Conservation (phyloP, 352 stramenopile genomes). For the Phytophthora sp. region DNA sequence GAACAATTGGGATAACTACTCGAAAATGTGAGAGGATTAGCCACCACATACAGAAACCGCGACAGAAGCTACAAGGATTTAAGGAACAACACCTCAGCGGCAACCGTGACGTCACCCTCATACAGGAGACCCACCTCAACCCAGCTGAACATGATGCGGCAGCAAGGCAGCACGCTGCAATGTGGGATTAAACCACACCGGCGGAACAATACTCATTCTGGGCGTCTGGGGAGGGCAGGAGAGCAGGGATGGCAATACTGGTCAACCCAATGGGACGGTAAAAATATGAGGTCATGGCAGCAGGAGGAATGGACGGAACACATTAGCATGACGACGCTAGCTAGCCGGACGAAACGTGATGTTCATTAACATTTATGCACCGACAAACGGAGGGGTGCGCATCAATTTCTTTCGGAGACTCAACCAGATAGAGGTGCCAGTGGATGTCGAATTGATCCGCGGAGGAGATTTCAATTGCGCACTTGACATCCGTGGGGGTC, state of each 20-base stretch:
- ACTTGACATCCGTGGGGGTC: background rate
- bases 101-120: background rate
- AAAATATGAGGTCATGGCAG: background rate
- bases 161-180: background rate
- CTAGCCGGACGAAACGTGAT: background rate
- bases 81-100: slow-evolving; percentile 10
- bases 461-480: slow-evolving; percentile 8
- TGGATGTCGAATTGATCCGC: background rate
- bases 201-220: background rate
- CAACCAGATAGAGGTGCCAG: background rate
- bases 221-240: background rate
- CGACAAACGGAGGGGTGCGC: background rate
- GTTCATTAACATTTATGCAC: slow-evolving; percentile 11
- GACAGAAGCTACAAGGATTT: background rate
- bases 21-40: slow-evolving; percentile 14
- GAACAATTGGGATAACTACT: slow-evolving; percentile 3
- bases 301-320: slow-evolving; percentile 1
- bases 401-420: background rate
- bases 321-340: background rate
- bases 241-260: slow-evolving; percentile 13
- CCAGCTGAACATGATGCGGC: background rate
- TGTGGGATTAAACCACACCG: slow-evolving; percentile 7
- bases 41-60: background rate
- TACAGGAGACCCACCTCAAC: slow-evolving; percentile 21
- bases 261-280: slow-evolving; percentile 5